Base-by-base conservation (phyloP, 495 filamentous ascomycete genomes). In the Hypoxylon rickii region DNA sequence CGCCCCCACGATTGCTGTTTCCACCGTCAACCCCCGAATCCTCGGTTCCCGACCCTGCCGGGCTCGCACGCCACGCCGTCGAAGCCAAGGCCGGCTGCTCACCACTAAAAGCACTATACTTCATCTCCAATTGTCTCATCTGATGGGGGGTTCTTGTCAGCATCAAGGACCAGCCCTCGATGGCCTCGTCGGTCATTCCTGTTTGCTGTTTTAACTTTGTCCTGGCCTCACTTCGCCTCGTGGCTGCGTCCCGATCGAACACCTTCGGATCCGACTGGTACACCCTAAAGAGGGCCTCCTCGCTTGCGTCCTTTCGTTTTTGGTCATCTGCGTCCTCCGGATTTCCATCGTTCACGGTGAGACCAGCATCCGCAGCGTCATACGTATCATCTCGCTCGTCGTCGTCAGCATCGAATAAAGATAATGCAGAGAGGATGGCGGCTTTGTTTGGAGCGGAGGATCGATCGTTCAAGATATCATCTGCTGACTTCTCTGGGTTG, bases 301-400 rank as follows among this genome's bases (percentile, higher is more conserved):
- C 81, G 21, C 55, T 68, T 39, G 57, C 70, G 7, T 84, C 79
- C 36, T 68, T 67, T 10, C 56, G 42, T 51, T 71, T 76, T 24
- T 73, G 70, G 0, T 71, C 68, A 5, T 76, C 72, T 2, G 64
- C 59, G 7, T 73, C 70, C 5, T 55, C 69, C 22, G 78, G 22
- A 19, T 58, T 58, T 38, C 58, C 62, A 7, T 73, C 70, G 26
- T 95, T 89, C 7, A 96, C 83, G 2, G 89, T 89, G 8, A 92
- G 90, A 47, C 94, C 94, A 4, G 97, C 91, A 61, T 97, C 94
- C 33, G 82, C 88, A 7, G 85, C 80, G 62, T 98, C 94, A 71
- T 98, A 98, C 1, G 94, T 97, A 66, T 98, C 94, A 72, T 98
- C 94, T 26, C 91, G 86, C 73, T 98, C 94, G 72, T 98, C 94